phyloP scores from a whole-genome alignment of 73 alveolate species.

The Uronychia setigera region DNA sequence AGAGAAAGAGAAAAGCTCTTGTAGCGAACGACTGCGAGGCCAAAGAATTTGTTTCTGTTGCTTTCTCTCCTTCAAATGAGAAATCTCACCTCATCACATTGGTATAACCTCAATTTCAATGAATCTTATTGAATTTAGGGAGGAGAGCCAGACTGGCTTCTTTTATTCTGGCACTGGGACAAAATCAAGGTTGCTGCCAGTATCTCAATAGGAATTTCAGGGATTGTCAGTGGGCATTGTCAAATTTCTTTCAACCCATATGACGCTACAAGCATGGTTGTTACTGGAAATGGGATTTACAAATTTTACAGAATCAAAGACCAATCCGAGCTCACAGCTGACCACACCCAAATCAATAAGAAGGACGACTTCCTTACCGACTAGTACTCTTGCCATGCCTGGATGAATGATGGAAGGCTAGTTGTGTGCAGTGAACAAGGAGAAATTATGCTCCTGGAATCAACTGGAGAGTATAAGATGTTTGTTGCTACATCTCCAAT shows the following conservation, averaged over 20 bases:
- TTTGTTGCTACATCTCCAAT: slow-evolving; percentile 60
- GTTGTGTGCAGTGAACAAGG: slow-evolving; percentile 63
- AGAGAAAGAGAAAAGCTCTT: slow-evolving; percentile 16
- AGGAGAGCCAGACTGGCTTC: slow-evolving; percentile 87
- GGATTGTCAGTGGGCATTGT: neutral
- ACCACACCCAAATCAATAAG: slow-evolving; percentile 62
- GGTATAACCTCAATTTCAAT: too few species aligned
- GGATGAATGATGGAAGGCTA: slow-evolving; percentile 66
- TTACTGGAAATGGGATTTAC: slow-evolving; percentile 77
- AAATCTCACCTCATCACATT: slow-evolving; percentile 73
- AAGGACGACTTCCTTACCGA: slow-evolving; percentile 39
- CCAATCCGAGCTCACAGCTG: slow-evolving; percentile 49
- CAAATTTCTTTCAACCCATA: slow-evolving; percentile 73
- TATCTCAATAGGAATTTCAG: slow-evolving; percentile 33
- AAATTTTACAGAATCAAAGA: slow-evolving; percentile 73
- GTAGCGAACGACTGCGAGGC: slow-evolving; percentile 50
- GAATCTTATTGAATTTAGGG: slow-evolving; percentile 21
- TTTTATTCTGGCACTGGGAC: slow-evolving; percentile 89
- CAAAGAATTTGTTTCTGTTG: slow-evolving; percentile 77
- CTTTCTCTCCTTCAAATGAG: slow-evolving; percentile 83
- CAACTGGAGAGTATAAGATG: slow-evolving; percentile 50
- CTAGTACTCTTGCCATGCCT: slow-evolving; percentile 57
- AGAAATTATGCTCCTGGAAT: slow-evolving; percentile 66
- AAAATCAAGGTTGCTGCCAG: slow-evolving; percentile 49
- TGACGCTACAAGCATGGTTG: slow-evolving; percentile 67